Conservation (phyloP, 495 filamentous ascomycete species). For the Penicillium verhagenii region DNA sequence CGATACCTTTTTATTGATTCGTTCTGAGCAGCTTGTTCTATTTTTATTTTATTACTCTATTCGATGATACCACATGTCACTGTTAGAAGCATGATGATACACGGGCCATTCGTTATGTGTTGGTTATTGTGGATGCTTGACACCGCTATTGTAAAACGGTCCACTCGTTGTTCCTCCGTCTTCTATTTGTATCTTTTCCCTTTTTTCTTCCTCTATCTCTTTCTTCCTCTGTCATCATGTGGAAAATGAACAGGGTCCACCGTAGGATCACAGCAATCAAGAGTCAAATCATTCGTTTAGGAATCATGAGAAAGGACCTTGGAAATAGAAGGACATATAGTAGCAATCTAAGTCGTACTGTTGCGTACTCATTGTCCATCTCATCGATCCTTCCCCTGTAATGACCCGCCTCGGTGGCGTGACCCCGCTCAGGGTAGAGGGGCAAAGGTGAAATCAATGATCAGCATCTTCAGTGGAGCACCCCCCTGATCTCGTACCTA, state of each 20-base stretch:
- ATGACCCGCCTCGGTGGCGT: not conserved
- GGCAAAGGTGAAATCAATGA: not conserved
- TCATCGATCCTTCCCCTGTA: not conserved
- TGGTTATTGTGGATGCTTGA: not conserved
- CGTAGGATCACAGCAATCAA: not conserved
- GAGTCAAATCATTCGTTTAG: not conserved
- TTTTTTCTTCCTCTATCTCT: not conserved
- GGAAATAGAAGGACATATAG: not conserved
- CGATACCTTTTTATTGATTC: constrained; percentile 23
- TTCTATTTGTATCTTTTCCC: not conserved
- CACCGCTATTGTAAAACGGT: constrained; percentile 11
- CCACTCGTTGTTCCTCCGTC: constrained; percentile 14
- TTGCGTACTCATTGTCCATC: not conserved
- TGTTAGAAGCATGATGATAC: constrained; percentile 34
- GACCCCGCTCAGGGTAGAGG: not conserved
- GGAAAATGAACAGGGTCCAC: not conserved
- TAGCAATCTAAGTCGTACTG: not conserved
- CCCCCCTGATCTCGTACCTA: not conserved
- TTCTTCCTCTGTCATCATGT: not conserved
- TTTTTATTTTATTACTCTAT: constrained; percentile 14
- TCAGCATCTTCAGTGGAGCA: not conserved
- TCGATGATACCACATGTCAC: constrained; percentile 37
- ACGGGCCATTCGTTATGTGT: constrained; percentile 32
- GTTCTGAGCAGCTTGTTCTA: constrained; percentile 10
- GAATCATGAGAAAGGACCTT: not conserved